Percentiles rank a stretch among this genome's conserved stretches.
Evolutionary conservation across 192 early-diverging fungal species (phyloP).

Genomic region (Coemansia sp.): DNA sequence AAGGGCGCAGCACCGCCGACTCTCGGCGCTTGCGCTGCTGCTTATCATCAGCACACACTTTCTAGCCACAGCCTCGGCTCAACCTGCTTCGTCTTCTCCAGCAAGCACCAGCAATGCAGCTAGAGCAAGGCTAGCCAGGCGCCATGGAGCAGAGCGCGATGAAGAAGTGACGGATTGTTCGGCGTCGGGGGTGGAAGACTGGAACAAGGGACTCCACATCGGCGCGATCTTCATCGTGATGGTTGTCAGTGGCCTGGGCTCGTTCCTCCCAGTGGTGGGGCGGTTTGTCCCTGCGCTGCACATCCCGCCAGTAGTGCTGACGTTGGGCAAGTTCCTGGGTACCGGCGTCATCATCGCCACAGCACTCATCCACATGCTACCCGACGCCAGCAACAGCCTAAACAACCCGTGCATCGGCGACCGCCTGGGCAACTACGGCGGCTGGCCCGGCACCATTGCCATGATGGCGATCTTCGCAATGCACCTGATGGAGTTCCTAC

Average conservation of each 20-base stretch:
- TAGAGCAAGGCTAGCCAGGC: background rate
- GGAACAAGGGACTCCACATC: slow-evolving; percentile 57
- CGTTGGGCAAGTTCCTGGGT: slow-evolving; percentile 62
- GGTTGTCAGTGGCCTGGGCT: slow-evolving; percentile 55
- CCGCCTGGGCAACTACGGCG: slow-evolving; percentile 55
- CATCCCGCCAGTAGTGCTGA: slow-evolving; percentile 49
- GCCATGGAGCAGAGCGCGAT: slow-evolving; percentile 17
- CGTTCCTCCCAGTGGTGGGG: slow-evolving; percentile 58
- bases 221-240: slow-evolving; percentile 63
- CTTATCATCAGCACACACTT: slow-evolving; percentile 1
- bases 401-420: slow-evolving; percentile 58
- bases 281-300: slow-evolving; percentile 34
- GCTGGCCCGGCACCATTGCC: slow-evolving; percentile 61
- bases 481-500: slow-evolving; percentile 67
- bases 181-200: slow-evolving; percentile 36
- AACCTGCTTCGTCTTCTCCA: background rate
- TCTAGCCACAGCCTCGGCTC: background rate
- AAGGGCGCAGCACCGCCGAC: background rate
- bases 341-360: slow-evolving; percentile 79
- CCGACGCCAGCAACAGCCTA: slow-evolving; percentile 58
- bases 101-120: background rate
- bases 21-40: background rate
- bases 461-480: slow-evolving; percentile 67
- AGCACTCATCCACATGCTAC: slow-evolving; percentile 78
- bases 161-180: slow-evolving; percentile 31